These are phyloP conservation scores for Trichoderma pleuroti DNA, from an alignment of 2,329 filamentous ascomycete species.

Conservation along the genomic window DNA sequence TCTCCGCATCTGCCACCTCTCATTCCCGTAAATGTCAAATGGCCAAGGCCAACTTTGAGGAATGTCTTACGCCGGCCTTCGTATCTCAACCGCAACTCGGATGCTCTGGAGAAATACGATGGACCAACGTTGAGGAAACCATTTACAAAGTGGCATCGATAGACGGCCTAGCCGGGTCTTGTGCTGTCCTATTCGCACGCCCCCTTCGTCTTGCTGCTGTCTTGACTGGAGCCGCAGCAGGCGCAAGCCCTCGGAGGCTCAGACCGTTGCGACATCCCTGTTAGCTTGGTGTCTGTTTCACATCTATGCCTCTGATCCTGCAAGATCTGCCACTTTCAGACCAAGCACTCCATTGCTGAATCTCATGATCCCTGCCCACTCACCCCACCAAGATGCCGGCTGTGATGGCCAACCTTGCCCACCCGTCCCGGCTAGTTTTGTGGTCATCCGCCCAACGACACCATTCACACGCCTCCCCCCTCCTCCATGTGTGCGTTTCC, in stretches of 20 bases:
- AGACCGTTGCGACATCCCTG: background rate
- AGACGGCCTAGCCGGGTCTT: background rate
- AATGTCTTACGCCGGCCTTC: background rate
- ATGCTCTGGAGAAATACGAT: background rate
- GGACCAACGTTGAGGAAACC: background rate
- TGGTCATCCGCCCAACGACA: conserved; percentile 11
- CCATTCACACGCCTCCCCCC: conserved; percentile 3
- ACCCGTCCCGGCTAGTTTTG: conserved; percentile 9
- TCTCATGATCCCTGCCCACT: conserved; percentile 20
- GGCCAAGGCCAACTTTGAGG: background rate
- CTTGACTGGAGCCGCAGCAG: background rate
- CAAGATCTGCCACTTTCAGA: conserved; percentile 19
- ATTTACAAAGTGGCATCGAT: background rate
- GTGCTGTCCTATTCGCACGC: background rate
- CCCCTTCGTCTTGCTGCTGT: background rate
- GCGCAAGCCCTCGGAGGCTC: conserved; percentile 1
- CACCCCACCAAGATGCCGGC: conserved; percentile 17
- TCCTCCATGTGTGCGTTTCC: background rate
- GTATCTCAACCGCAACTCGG: background rate
- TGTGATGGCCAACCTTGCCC: conserved; percentile 1
- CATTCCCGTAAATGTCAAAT: background rate
- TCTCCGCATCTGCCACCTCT: conserved; percentile 3
- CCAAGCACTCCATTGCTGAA: conserved; percentile 12
- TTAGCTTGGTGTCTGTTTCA: background rate
- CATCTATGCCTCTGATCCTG: conserved; percentile 6